Conservation (phyloP, 371 early-diverging fungal genomes). For the Rhizopus delemar region DNA sequence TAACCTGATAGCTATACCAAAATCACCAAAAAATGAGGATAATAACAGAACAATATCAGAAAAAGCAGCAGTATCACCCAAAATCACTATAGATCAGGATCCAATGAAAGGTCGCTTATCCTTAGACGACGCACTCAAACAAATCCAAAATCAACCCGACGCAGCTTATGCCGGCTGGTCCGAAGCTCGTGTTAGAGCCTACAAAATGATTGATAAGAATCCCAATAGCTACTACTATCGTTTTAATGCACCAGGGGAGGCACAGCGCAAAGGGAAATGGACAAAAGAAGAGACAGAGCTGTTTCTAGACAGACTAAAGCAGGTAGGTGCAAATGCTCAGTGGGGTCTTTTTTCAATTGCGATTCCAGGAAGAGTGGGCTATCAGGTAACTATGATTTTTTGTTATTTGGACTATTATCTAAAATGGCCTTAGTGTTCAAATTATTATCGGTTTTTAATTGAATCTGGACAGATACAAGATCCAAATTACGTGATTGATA, state of each 20-base stretch:
- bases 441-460: constrained; percentile 85
- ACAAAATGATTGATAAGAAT: constrained; percentile 80
- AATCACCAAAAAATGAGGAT: too few species aligned
- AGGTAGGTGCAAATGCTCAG: constrained; percentile 88
- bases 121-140: constrained; percentile 84
- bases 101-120: constrained; percentile 55
- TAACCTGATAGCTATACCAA: too few species aligned
- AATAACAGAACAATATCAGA: too few species aligned
- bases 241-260: constrained; percentile 95
- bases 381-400: constrained; percentile 62
- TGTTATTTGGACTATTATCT: not conserved
- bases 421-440: constrained; percentile 72
- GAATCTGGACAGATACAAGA: constrained; percentile 81
- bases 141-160: constrained; percentile 64
- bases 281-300: constrained; percentile 74
- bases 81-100: too few species aligned
- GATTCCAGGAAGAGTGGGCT: constrained; percentile 93
- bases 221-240: constrained; percentile 95
- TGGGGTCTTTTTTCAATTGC: constrained; percentile 94
- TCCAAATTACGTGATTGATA: constrained; percentile 84
- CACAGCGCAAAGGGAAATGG: constrained; percentile 88
- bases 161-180: constrained; percentile 88
- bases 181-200: constrained; percentile 85
- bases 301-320: constrained; percentile 76
- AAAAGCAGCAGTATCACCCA: too few species aligned